Evolutionary conservation across 306 rosid species (phyloP), one percentile per base, ranked within the genome.

Genomic region (Boehmeria nivea): DNA sequence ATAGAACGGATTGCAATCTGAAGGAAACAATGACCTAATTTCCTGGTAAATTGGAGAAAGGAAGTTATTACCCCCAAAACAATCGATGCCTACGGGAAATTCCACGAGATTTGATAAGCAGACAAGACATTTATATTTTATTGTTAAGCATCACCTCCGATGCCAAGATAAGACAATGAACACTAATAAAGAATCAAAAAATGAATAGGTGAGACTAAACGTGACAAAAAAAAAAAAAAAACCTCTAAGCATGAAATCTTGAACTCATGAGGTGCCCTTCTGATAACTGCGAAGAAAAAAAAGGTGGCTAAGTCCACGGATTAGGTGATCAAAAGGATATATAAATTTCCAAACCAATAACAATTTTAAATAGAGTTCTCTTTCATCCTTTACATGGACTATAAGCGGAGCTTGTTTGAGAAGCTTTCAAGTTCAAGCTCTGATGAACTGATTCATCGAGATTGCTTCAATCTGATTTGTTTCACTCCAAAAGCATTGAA

Each of bases 181-280:
- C n/a, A n/a, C n/a, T n/a, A n/a, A n/a, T n/a, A n/a, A n/a, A n/a
- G n/a, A n/a, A n/a, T n/a, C n/a, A n/a, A 45, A 12, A 52, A 22
- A 38, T 49, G 63, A 40, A 51, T 16, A 47, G 49, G 28, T 51
- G 26, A 20, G 62, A 74, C 7, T 25, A 5, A 60, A 40, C 39
- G 3, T n/a, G n/a, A n/a, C n/a, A n/a, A n/a, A n/a, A n/a, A n/a
- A n/a, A n/a, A 27, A 61, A 66, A 68, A 76, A 86, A 73, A 64
- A 91, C 99, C 95, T 87, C 89, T 72, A 91, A 67, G 79, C 96
- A 87, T 50, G 86, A 78, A 57, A 91, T 87, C 81, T 91, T 91
- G 87, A 91, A 91, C 65, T 91, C 99, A 66, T 91, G 96, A 66
- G 99, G 96, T 65, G 93, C 89, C 80, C 96, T 83, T 68, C 89